Conservation (phyloP, 768 basidiomycete species). For the Leccinellum luteum region DNA sequence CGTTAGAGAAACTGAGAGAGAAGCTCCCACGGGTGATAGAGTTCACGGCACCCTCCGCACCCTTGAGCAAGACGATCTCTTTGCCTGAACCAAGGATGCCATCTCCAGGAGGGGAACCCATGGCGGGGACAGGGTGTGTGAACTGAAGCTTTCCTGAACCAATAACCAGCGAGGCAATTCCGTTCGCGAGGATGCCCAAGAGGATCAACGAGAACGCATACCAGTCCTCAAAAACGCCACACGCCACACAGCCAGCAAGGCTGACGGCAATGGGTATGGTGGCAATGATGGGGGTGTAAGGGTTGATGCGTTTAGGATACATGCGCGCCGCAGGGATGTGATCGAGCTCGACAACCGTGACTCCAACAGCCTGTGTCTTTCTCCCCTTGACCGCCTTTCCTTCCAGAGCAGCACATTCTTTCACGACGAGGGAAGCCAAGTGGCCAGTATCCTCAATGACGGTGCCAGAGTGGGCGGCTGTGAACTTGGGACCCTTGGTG, state of each 20-base stretch:
- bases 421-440: constrained; percentile 28
- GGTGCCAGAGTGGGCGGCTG: constrained; percentile 33
- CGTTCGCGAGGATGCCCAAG: constrained; percentile 31
- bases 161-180: constrained; percentile 32
- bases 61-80: constrained; percentile 30
- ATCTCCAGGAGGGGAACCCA: constrained; percentile 28
- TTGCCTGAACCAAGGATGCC: constrained; percentile 24
- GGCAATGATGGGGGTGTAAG: constrained; percentile 25
- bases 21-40: constrained; percentile 33
- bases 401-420: constrained; percentile 15
- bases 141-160: constrained; percentile 32
- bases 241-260: constrained; percentile 26
- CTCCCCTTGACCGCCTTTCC: constrained; percentile 23
- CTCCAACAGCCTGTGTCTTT: constrained; percentile 19
- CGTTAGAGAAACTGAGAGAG: constrained; percentile 20
- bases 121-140: constrained; percentile 25
- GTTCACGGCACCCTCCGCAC: constrained; percentile 31
- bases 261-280: constrained; percentile 31
- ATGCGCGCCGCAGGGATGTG: constrained; percentile 18
- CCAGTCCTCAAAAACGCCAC: constrained; percentile 33
- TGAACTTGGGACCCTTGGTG: constrained; percentile 31
- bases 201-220: constrained; percentile 34
- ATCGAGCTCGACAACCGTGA: constrained; percentile 29
- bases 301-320: constrained; percentile 19
- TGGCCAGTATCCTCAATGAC: constrained; percentile 32